A percentile compares a stretch with the other conserved stretches of the same genome.
Conservation (phyloP, 1,284 basidiomycete species). For the Boletellus dicymbophilus region DNA sequence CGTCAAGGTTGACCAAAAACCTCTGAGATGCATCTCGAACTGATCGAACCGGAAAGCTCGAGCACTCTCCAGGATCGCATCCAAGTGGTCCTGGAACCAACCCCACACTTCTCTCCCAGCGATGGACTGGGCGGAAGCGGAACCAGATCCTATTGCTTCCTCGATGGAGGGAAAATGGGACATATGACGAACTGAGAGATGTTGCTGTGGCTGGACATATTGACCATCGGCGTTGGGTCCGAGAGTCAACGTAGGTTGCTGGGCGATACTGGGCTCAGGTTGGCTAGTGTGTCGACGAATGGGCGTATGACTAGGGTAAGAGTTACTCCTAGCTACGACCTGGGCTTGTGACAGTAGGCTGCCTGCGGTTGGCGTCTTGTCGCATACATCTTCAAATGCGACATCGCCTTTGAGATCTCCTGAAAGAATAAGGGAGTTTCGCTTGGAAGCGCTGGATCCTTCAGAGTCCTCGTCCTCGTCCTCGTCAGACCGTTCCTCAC, state of each 20-base stretch:
- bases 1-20: conserved; percentile 76
- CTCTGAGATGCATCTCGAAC: conserved; percentile 81
- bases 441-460: conserved; percentile 65
- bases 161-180: conserved; percentile 82
- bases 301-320: conserved; percentile 69
- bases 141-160: conserved; percentile 75
- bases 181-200: conserved; percentile 73
- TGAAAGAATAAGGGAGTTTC: conserved; percentile 68
- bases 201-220: conserved; percentile 43
- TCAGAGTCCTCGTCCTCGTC: conserved; percentile 85
- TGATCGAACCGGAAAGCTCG: conserved; percentile 80
- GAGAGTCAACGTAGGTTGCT: conserved; percentile 56
- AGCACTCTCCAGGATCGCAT: conserved; percentile 75
- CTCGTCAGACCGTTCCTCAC: conserved; percentile 74
- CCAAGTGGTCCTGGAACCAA: conserved; percentile 86
- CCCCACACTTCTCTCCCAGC: conserved; percentile 83
- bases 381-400: conserved; percentile 64
- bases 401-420: conserved; percentile 60
- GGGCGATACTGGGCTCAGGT: conserved; percentile 48
- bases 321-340: conserved; percentile 51
- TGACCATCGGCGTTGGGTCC: conserved; percentile 46
- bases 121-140: conserved; percentile 70
- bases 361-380: conserved; percentile 81
- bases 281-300: conserved; percentile 69
- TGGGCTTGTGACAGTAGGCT: conserved; percentile 77